Base-by-base conservation (phyloP, 345 rosid genomes). In the Salix udensis region DNA sequence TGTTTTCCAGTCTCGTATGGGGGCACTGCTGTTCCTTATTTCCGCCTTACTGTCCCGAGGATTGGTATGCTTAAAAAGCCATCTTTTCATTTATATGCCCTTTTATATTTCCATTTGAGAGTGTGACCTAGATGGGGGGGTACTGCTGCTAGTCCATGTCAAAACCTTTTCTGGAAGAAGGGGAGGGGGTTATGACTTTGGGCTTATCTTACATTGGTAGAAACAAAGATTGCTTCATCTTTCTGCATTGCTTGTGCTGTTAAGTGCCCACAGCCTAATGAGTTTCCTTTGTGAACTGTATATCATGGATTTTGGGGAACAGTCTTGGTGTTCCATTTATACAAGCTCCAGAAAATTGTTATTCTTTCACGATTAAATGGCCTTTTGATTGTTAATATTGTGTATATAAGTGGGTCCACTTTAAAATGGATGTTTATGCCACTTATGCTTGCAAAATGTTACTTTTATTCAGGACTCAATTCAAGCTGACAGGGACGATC, bases 401-500 rank as follows among this genome's bases (percentile, higher is more conserved):
- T 18, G 65, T 60, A 7, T 60, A 34, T 65, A 15, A 16, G 40
- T 65, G 68, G 39, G 40, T 65, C 40, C 36, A 13, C 68, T 31
- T 34, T 23, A 4, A 23, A 44, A 30, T 39, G n/a, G 48, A 28
- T 61, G 40, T 28, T 50, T 30, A 4, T 67, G 68, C 23, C 55
- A 58, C 65, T 60, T 42, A 58, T 70, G 46, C 60, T n/a, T 52
- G 71, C 36, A 74, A 75, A 40, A 9, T 76, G 67, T 12, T 14
- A 44, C 61, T 39, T 40, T 42, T 39, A 26, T 73, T 68, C 81
- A 96, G 99, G 97, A 92, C n/a, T 71, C 83, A 1, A 87, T 94
- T 81, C 98, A 96, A 88, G 84, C 89, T 69, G 99, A 96, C 88
- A 88, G 98, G 80, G 99, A 96, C 76, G 99, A 96, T 85, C 97